Base-by-base conservation (phyloP, 352 stramenopile species). In the Discostella stelligera region DNA sequence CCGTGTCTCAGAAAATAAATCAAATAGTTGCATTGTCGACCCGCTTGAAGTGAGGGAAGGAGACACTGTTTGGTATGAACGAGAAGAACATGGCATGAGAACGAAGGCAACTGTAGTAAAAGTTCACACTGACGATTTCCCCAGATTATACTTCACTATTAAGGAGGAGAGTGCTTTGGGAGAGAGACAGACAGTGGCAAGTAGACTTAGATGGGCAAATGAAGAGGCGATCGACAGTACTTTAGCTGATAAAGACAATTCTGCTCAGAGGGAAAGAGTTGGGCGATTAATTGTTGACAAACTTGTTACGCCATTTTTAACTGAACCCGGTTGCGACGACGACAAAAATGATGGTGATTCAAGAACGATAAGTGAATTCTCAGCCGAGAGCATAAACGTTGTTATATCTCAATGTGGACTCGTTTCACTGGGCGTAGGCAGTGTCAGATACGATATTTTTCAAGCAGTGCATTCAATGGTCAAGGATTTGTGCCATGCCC, bases 61-160 rank as follows among this genome's bases (percentile, higher is more conserved):
- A 18, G 74, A 90, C 46, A 66, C 64, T 30, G 10, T 89, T 11
- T 90, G 77, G 77, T 91, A 92, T 66, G 48, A 74, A 54, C 56
- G 83, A 58, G 62, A 77, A 70, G 71, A 80, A 48, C 66, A 60
- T 11, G 18, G 46, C 8, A 44, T 58, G 30, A 32, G 73, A 64
- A 56, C 84, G 21, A 66, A 60, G 66, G 71, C 61, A 27, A 78
- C 39, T 41, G 71, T 91, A 32, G 39, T 85, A 0, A 90, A 90
- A 74, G 71, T 90, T 48, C 86, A 92, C 59, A 82, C 60, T 6
- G 86, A 92, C 69, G 62, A 86, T 52, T 82, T 83, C 46, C 66
- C 75, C 20, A 76, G 87, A 46, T 52, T 89, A 20, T 92, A 89
- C 49, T 92, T 88, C 37, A 88, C 84, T 23, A 88, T 92, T 52